These are phyloP conservation scores for Colletotrichum sp. DNA, from an alignment of 2,329 filamentous ascomycete genomes.

Conservation along the genomic window DNA sequence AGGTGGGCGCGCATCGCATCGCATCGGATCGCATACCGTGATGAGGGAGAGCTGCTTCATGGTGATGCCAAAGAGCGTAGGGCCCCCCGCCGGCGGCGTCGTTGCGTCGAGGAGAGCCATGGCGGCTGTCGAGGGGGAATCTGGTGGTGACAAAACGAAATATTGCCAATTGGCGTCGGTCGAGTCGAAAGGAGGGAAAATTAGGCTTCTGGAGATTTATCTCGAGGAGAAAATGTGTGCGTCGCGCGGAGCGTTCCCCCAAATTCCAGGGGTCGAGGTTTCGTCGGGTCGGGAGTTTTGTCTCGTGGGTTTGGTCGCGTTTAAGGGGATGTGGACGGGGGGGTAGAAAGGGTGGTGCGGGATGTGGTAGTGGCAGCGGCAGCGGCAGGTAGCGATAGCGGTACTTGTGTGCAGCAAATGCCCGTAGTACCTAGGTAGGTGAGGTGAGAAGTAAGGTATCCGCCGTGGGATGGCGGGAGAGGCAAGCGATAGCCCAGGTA, in stretches of 20 bases:
- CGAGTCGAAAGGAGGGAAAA: neutral
- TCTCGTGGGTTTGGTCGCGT: slow-evolving; percentile 6
- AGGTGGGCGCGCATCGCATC: neutral
- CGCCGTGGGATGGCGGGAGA: neutral
- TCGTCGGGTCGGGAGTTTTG: neutral
- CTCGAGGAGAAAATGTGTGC: neutral
- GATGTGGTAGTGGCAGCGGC: neutral
- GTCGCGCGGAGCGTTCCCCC: neutral
- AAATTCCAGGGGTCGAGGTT: neutral
- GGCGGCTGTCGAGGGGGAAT: slow-evolving; percentile 16
- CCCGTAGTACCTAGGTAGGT: neutral
- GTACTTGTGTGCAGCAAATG: neutral
- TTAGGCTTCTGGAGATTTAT: neutral
- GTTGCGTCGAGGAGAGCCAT: slow-evolving; percentile 49
- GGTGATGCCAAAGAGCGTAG: slow-evolving; percentile 61
- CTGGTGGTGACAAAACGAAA: neutral
- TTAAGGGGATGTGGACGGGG: neutral
- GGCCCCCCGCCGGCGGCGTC: slow-evolving; percentile 41
- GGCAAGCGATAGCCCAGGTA: neutral
- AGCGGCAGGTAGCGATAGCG: neutral
- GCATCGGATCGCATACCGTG: slow-evolving; percentile 23
- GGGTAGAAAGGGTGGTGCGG: neutral
- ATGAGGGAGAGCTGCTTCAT: slow-evolving; percentile 71
- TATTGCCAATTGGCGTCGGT: neutral
- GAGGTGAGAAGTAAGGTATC: neutral